Conservation (phyloP, 2,329 filamentous ascomycete genomes). For the Penicillium expansum region DNA sequence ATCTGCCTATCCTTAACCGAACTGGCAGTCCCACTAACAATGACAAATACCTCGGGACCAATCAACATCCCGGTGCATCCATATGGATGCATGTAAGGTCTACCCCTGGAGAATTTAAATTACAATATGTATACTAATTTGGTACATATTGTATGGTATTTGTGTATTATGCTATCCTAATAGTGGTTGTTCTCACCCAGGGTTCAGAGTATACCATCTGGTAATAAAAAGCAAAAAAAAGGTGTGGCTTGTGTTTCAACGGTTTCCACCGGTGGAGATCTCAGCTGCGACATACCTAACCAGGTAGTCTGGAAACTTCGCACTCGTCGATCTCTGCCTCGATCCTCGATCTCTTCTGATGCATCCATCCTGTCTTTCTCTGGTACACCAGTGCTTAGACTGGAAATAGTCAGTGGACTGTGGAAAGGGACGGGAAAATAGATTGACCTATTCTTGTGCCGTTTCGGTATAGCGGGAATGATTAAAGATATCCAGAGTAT, state of each 20-base stretch:
- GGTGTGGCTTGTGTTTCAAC: conserved; percentile 27
- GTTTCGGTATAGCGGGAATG: not conserved
- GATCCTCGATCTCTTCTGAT: conserved; percentile 13
- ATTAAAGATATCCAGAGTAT: not conserved
- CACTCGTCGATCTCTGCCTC: conserved; percentile 21
- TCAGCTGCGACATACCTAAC: conserved; percentile 20
- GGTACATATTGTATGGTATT: not conserved
- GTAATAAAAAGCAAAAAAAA: conserved; percentile 17
- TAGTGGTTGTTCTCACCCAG: not conserved
- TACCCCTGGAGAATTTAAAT: not conserved
- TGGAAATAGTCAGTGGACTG: conserved; percentile 13
- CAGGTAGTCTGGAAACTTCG: conserved; percentile 15
- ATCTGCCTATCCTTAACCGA: conserved; percentile 19
- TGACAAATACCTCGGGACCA: conserved; percentile 26
- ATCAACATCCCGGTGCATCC: conserved; percentile 1
- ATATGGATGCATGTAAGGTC: conserved; percentile 3
- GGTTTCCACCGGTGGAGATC: conserved; percentile 25
- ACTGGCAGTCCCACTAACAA: conserved; percentile 11
- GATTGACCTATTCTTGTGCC: conserved; percentile 11
- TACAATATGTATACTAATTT: not conserved
- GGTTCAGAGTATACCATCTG: conserved; percentile 5
- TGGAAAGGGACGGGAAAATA: conserved; percentile 17
- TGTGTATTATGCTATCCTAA: not conserved
- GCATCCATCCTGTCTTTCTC: conserved; percentile 1
- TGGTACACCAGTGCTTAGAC: conserved; percentile 16